phyloP scores from a whole-genome alignment of 805 yeast genomes.

The Starmerella asiatica region DNA sequence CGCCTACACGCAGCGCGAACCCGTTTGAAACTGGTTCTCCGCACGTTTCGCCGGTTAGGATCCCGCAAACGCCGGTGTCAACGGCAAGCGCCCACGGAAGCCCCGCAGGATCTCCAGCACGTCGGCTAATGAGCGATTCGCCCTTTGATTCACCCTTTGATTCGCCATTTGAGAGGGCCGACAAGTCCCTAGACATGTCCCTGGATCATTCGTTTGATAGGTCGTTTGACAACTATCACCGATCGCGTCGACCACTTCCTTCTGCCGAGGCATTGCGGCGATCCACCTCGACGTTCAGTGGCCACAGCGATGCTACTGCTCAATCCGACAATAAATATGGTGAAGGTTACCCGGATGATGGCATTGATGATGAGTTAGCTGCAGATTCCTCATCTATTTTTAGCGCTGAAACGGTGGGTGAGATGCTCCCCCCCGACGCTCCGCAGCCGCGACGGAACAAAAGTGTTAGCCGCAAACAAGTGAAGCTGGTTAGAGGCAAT shows the following conservation, averaged over 20 bases:
- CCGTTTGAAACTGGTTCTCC: slow-evolving; percentile 17
- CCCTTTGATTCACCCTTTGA: not conserved
- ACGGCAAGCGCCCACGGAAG: slow-evolving; percentile 14
- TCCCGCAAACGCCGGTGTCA: slow-evolving; percentile 9
- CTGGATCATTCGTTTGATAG: too few species aligned
- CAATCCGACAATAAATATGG: slow-evolving; percentile 1
- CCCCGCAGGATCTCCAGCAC: slow-evolving; percentile 18
- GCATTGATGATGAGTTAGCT: slow-evolving; percentile 5
- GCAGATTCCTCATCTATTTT: slow-evolving; percentile 10
- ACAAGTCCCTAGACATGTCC: too few species aligned
- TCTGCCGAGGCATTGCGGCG: slow-evolving; percentile 9
- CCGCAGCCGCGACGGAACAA: slow-evolving; percentile 50
- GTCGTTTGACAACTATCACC: too few species aligned
- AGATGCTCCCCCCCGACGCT: slow-evolving; percentile 16
- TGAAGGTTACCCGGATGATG: not conserved
- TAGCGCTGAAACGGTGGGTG: slow-evolving; percentile 3
- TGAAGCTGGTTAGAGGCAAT: slow-evolving; percentile 63
- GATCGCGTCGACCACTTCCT: slow-evolving; percentile 11
- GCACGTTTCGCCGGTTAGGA: slow-evolving; percentile 17
- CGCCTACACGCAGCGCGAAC: slow-evolving; percentile 10
- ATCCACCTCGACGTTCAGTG: slow-evolving; percentile 8
- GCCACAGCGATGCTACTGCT: slow-evolving; percentile 12
- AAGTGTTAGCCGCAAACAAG: slow-evolving; percentile 56
- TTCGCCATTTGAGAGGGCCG: not conserved
- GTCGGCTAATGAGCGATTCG: slow-evolving; percentile 10